A percentile compares a stretch with the other conserved stretches of the same genome.
These are phyloP conservation scores for Papiliotrema fonsecae DNA, from an alignment of 1,284 basidiomycete genomes.

Conservation along the genomic window DNA sequence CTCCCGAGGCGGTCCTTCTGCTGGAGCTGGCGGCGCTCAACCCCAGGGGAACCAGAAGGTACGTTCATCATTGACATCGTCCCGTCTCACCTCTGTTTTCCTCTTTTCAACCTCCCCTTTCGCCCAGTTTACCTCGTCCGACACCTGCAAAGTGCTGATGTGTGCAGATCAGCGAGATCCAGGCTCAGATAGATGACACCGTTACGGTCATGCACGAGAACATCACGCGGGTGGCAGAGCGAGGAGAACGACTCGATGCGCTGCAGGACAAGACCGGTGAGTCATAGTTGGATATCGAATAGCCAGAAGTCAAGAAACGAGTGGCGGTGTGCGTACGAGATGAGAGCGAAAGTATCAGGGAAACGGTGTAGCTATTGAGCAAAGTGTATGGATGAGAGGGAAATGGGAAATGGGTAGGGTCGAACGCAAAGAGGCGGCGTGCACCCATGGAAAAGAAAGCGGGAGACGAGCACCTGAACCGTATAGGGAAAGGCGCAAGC, in stretches of 20 bases:
- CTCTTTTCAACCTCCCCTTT: not conserved
- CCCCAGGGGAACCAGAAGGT: constrained; percentile 56
- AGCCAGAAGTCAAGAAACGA: too few species aligned
- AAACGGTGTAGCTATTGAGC: too few species aligned
- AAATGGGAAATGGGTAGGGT: too few species aligned
- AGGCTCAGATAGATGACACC: constrained; percentile 89
- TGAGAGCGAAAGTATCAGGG: too few species aligned
- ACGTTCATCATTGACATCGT: constrained; percentile 4
- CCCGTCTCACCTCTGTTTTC: constrained; percentile 49
- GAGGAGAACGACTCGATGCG: constrained; percentile 88
- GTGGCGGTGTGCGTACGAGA: too few species aligned
- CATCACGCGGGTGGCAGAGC: constrained; percentile 77
- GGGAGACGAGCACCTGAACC: too few species aligned
- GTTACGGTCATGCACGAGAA: constrained; percentile 54
- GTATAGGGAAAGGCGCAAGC: too few species aligned
- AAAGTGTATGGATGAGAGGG: too few species aligned
- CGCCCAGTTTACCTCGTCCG: too few species aligned
- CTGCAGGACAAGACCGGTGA: constrained; percentile 96
- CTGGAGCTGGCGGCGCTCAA: constrained; percentile 28
- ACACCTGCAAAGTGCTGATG: not conserved
- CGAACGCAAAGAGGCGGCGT: too few species aligned
- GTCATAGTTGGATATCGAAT: too few species aligned
- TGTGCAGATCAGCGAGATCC: constrained; percentile 76
- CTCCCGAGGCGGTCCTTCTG: constrained; percentile 49
- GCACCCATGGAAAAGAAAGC: too few species aligned